A percentile compares a stretch with the other conserved stretches of the same genome.
phyloP scores from a whole-genome alignment of 306 rosid genomes.

The Cajanus cajan region DNA sequence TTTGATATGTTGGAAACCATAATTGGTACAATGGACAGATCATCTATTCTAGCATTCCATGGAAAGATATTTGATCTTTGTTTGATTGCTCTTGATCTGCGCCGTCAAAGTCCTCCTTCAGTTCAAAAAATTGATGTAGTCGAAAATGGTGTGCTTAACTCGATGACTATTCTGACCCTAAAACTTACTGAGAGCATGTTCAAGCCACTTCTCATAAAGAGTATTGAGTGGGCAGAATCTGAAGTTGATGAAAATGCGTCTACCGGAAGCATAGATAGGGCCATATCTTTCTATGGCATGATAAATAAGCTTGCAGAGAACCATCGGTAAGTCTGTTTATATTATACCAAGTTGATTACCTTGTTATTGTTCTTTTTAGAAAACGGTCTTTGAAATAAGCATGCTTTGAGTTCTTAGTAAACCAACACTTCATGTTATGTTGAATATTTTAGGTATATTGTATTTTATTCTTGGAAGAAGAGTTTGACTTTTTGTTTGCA shows the following conservation, averaged over 20 bases:
- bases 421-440: not conserved
- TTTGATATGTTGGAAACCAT: constrained; percentile 75
- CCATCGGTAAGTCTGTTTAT: constrained; percentile 65
- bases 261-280: constrained; percentile 57
- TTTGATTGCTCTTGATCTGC: constrained; percentile 85
- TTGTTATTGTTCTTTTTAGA: not conserved
- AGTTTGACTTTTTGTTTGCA: not conserved
- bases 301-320: constrained; percentile 76
- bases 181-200: constrained; percentile 92
- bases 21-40: constrained; percentile 62
- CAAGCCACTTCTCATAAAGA: constrained; percentile 77
- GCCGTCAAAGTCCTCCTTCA: constrained; percentile 60
- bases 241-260: constrained; percentile 47
- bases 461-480: not conserved
- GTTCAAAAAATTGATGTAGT: constrained; percentile 59
- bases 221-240: constrained; percentile 92
- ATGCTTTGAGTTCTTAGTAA: not conserved
- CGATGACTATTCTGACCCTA: constrained; percentile 65
- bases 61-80: constrained; percentile 71
- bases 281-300: constrained; percentile 84
- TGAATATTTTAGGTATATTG: not conserved
- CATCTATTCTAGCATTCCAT: constrained; percentile 67
- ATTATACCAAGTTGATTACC: not conserved
- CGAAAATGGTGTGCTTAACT: constrained; percentile 57
- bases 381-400: constrained; percentile 1